Conservation (phyloP, 768 basidiomycete species). For the Asterophora parasitica region DNA sequence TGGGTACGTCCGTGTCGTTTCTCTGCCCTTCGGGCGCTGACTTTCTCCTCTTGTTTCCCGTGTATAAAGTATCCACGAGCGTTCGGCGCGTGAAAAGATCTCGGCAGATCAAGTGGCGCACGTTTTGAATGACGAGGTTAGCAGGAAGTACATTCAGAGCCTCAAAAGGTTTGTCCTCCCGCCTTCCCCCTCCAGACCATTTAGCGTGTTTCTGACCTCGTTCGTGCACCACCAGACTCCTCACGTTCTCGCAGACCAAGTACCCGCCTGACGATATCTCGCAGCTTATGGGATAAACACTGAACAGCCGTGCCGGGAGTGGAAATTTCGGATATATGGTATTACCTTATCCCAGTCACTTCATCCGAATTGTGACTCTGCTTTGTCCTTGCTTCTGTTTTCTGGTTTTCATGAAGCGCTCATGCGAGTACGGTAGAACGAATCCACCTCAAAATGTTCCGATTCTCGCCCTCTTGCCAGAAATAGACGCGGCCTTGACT, state of each 20-base stretch:
- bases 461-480: too few relatives aligned
- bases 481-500: too few relatives aligned
- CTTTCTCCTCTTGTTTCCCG: background rate
- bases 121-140: conserved; percentile 98
- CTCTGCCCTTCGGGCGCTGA: background rate
- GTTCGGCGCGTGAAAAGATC: conserved; percentile 97
- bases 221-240: conserved; percentile 53
- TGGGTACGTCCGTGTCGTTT: conserved; percentile 53
- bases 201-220: background rate
- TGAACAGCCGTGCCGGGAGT: too few relatives aligned
- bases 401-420: too few relatives aligned
- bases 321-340: too few relatives aligned
- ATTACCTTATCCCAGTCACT: too few relatives aligned
- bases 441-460: too few relatives aligned
- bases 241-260: conserved; percentile 95
- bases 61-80: conserved; percentile 79
- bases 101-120: conserved; percentile 96
- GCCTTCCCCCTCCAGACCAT: background rate
- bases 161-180: conserved; percentile 71
- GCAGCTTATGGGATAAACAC: conserved; percentile 74
- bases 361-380: too few relatives aligned
- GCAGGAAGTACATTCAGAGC: conserved; percentile 97
- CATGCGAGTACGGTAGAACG: too few relatives aligned
- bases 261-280: conserved; percentile 92
- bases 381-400: too few relatives aligned